Evolutionary conservation across 805 yeast species (phyloP).

Genomic region (Saccharomycopsis synnaedendra): DNA sequence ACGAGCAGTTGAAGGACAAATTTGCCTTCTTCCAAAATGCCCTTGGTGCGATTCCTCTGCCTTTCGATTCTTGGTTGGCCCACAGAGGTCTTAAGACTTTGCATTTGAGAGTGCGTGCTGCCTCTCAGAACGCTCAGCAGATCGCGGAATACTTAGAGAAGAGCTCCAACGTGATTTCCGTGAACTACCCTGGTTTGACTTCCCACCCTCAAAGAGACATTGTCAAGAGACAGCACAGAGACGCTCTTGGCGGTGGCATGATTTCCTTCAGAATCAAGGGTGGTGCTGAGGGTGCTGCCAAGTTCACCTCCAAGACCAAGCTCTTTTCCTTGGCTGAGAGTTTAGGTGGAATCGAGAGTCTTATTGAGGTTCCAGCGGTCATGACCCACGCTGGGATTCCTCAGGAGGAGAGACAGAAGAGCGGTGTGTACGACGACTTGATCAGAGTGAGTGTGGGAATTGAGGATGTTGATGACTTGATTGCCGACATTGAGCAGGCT

Average conservation of each 20-base stretch:
- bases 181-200: constrained; percentile 76
- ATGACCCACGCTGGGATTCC: constrained; percentile 94
- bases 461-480: constrained; percentile 70
- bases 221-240: constrained; percentile 67
- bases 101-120: constrained; percentile 67
- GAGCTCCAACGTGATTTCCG: constrained; percentile 45
- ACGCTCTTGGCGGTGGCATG: constrained; percentile 87
- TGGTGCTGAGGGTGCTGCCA: constrained; percentile 65
- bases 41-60: constrained; percentile 80
- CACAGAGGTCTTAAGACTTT: constrained; percentile 86
- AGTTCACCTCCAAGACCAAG: constrained; percentile 62
- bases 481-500: constrained; percentile 63
- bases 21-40: constrained; percentile 78
- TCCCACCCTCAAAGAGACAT: constrained; percentile 52
- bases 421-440: constrained; percentile 75
- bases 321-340: constrained; percentile 83
- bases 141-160: constrained; percentile 52
- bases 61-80: constrained; percentile 87
- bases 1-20: constrained; percentile 45
- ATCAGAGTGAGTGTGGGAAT: constrained; percentile 80
- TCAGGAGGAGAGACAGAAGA: constrained; percentile 59
- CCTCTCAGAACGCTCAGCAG: constrained; percentile 51
- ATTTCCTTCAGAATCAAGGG: constrained; percentile 79
- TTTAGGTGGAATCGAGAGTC: constrained; percentile 80
- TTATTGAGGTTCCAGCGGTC: constrained; percentile 78